Evolutionary conservation across 1,139 yeast species (phyloP), one percentile per base, ranked within the genome.

Genomic region (Lodderomyces margitis): DNA sequence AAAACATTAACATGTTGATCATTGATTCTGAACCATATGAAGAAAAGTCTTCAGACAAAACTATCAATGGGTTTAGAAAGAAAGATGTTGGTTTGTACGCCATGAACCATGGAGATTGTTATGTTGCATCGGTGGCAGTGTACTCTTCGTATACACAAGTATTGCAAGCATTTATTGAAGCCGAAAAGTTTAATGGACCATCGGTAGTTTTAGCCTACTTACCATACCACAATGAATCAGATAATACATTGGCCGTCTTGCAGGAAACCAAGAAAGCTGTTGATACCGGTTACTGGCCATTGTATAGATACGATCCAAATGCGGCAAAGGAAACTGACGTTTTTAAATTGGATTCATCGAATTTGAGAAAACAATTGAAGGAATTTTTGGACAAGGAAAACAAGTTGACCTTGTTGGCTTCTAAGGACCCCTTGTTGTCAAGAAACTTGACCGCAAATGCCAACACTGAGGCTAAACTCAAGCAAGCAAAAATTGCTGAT

Each of bases 51-150:
- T 36, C 36, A 15, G 43, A 37, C 3, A 50, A 56, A 36, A 53
- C 60, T 41, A 51, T 62, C 40, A 54, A 64, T 40, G 67, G 70
- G 7, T 64, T 68, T 56, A 81, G 95, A 57, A 91, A 92, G 73
- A 91, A 91, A 68, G 96, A 92, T 61, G 82, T 91, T 52, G 98
- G 98, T 46, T 71, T 91, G 42, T 92, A 88, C 59, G 97, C 97
- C 40, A 87, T 91, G 96, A 88, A 88, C 66, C 88, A 85, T 56
- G 95, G 95, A 47, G 80, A 83, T 46, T 83, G 87, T 40, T 91
- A 89, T 57, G 97, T 91, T 50, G 96, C 98, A 5, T 88, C 96
- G 15, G 92, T 89, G 40, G 98, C 98, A 19, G 84, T 91, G 31
- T 91, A 92, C 62, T 79, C 96, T 2, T 88, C 96, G 1, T 91